Base-by-base conservation (phyloP, 805 yeast genomes). In the Candida piceae region DNA sequence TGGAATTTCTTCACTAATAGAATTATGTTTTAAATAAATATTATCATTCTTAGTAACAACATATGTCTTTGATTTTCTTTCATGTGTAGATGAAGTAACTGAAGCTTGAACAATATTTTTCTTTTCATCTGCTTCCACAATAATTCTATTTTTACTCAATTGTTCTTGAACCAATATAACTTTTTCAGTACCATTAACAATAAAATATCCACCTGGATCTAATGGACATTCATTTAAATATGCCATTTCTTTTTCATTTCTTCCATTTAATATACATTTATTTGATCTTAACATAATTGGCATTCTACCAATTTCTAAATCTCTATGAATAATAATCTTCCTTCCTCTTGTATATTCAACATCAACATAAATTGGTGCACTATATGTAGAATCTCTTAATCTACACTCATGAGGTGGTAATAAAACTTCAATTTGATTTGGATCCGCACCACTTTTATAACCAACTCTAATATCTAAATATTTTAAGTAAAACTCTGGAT, bases 191-290 rank as follows among this genome's bases (percentile, higher is more conserved):
- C 98, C 98, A 57, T 90, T 90, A 34, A 90, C 97, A 55, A 90
- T 85, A 55, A 93, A 93, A 57, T 93, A 93, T 53, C 98, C 98
- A 64, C 98, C 98, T 6, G 98, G 98, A 63, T 93, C 98, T 34
- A 93, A 69, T 0, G 98, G 98, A 62, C 98, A 93, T 63, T 93
- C 98, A 50, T 85, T 81, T 48, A 84, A 69, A 18, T 66, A 66
- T 0, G 98, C 97, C 97, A 93, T 90, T 49, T 78, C 82, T 21
- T 66, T 60, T 53, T 90, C 96, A 34, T 77, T 69, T 32, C 84
- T 78, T 15, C 88, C 94, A 44, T 78, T 78, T 41, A 93, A 67
- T 24, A 86, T 80, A 72, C 98, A 93, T 58, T 88, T 87, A 57
- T 87, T 85, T 18, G 96, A 84, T 51, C 97, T 73, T 50, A 93